phyloP scores from a whole-genome alignment of 1,139 yeast species.

The Geotrichum australiense region DNA sequence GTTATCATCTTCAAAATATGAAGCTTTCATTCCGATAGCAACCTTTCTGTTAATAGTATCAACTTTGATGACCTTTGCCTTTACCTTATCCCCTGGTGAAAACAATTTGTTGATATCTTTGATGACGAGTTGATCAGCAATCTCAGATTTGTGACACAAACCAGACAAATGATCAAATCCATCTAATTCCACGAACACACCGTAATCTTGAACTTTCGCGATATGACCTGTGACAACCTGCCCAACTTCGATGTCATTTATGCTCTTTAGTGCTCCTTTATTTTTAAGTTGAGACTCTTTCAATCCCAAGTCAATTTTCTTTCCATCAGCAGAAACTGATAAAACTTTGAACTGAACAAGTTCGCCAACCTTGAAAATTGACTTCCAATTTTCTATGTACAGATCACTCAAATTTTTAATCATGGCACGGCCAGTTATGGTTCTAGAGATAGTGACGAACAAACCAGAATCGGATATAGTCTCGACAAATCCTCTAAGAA shows the following conservation, averaged over 20 bases:
- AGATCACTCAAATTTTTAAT: constrained; percentile 77
- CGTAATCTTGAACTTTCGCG: constrained; percentile 77
- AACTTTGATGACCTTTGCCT: constrained; percentile 65
- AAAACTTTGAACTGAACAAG: constrained; percentile 66
- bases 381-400: constrained; percentile 82
- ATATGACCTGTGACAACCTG: constrained; percentile 66
- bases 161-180: constrained; percentile 74
- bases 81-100: constrained; percentile 83
- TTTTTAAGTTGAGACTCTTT: constrained; percentile 67
- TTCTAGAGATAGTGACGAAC: constrained; percentile 68
- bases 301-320: constrained; percentile 66
- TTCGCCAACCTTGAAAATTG: constrained; percentile 62
- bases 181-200: constrained; percentile 79
- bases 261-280: constrained; percentile 38
- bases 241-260: constrained; percentile 62
- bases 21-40: constrained; percentile 90
- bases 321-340: constrained; percentile 46
- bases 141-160: constrained; percentile 78
- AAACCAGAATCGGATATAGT: constrained; percentile 72
- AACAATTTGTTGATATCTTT: constrained; percentile 51
- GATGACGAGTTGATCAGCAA: constrained; percentile 60
- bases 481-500: constrained; percentile 73
- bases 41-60: constrained; percentile 63
- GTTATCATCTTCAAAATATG: constrained; percentile 54
- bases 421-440: constrained; percentile 72